Conservation (phyloP, 805 yeast genomes). For the Lipomyces anomalus region DNA sequence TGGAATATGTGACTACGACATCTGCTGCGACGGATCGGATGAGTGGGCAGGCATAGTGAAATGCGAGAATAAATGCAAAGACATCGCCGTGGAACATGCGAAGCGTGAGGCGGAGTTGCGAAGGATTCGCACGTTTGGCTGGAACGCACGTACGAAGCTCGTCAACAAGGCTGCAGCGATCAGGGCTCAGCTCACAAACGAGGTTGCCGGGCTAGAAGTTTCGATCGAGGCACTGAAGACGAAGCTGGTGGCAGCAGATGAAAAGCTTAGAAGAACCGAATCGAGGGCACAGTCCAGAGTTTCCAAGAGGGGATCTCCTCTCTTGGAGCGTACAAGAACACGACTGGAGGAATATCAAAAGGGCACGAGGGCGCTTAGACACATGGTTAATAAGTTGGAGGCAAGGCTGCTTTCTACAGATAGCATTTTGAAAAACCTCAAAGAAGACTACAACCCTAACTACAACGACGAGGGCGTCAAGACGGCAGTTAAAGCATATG, state of each 20-base stretch:
- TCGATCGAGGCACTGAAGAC: conserved; percentile 24
- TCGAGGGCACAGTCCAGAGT: conserved; percentile 7
- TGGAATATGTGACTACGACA: conserved; percentile 83
- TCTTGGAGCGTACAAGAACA: conserved; percentile 9
- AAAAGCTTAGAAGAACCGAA: conserved; percentile 31
- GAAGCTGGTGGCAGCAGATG: conserved; percentile 27
- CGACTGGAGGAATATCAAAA: conserved; percentile 17
- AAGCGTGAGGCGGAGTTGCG: conserved; percentile 23
- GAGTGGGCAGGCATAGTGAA: conserved; percentile 44
- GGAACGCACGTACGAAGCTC: conserved; percentile 33
- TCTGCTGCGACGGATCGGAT: conserved; percentile 94
- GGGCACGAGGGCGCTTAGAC: conserved; percentile 6
- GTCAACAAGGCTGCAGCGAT: conserved; percentile 30
- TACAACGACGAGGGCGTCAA: conserved; percentile 86
- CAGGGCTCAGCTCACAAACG: conserved; percentile 23
- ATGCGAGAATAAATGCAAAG: conserved; percentile 55
- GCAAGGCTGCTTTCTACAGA: conserved; percentile 20
- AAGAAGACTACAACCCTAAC: conserved; percentile 65
- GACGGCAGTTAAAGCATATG: conserved; percentile 49
- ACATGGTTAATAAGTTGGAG: conserved; percentile 11
- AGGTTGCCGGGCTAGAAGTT: conserved; percentile 23
- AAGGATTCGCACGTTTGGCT: conserved; percentile 34
- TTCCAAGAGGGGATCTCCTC: conserved; percentile 9
- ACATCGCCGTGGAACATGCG: conserved; percentile 42
- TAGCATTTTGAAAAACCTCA: conserved; percentile 44